A percentile compares a stretch with the other conserved stretches of the same genome.
Conservation (phyloP, 495 filamentous ascomycete species). For the Penicillium simplicissimum region DNA sequence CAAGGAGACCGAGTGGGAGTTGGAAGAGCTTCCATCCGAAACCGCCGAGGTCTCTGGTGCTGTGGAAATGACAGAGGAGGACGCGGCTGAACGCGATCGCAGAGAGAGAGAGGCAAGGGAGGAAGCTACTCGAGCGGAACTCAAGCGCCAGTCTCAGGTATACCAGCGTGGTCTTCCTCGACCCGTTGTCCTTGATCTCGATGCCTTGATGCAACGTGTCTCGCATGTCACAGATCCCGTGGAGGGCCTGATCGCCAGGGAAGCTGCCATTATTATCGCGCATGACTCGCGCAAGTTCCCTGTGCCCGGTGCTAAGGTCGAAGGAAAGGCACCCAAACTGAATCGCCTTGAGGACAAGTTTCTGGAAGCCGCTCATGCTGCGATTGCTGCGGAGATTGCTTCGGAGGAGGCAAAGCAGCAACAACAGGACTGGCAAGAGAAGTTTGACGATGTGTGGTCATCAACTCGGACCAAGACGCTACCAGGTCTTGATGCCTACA, state of each 20-base stretch:
- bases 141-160: conserved; percentile 82
- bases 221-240: conserved; percentile 53
- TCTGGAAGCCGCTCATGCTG: conserved; percentile 71
- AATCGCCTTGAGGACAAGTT: conserved; percentile 68
- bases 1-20: conserved; percentile 86
- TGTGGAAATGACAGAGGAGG: conserved; percentile 68
- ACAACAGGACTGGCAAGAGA: conserved; percentile 50
- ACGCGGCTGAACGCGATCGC: conserved; percentile 79
- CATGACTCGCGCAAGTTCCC: conserved; percentile 79
- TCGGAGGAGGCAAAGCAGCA: conserved; percentile 45
- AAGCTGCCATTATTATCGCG: conserved; percentile 75
- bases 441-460: conserved; percentile 68
- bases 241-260: conserved; percentile 65
- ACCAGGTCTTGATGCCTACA: conserved; percentile 77
- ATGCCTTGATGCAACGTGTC: conserved; percentile 63
- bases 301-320: conserved; percentile 62
- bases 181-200: conserved; percentile 70
- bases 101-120: conserved; percentile 67
- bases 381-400: conserved; percentile 72
- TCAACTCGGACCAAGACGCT: conserved; percentile 60
- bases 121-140: conserved; percentile 72
- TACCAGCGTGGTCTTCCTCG: conserved; percentile 83
- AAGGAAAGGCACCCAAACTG: conserved; percentile 59
- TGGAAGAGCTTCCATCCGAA: conserved; percentile 85
- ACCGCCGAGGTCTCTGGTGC: conserved; percentile 59